Conservation (phyloP, 169 alveolate species). For the Plasmodium malariae region DNA sequence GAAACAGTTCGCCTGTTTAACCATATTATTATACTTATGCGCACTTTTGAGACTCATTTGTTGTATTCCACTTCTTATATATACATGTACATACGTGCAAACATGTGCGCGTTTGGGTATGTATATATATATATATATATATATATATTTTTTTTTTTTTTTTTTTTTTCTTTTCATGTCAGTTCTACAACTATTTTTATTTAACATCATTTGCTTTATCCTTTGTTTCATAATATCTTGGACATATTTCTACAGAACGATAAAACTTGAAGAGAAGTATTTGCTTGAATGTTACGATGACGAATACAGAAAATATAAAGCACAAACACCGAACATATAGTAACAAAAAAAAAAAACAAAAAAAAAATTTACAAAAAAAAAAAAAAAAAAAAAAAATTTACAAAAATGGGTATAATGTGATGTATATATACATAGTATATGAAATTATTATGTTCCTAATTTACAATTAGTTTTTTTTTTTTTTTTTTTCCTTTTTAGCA, state of each 20-base stretch:
- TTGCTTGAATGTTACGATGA: slow-evolving; percentile 50
- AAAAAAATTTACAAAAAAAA: not conserved
- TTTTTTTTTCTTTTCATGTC: slow-evolving; percentile 4
- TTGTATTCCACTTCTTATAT: too few species aligned
- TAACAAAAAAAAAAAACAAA: slow-evolving; percentile 7
- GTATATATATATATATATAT: not conserved
- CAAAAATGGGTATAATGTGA: not conserved
- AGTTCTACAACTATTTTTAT: slow-evolving; percentile 43
- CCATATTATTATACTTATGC: too few species aligned
- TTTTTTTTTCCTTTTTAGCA: slow-evolving; percentile 28
- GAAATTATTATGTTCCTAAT: not conserved
- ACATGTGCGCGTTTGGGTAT: not conserved
- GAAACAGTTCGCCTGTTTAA: too few species aligned
- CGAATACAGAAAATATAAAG: slow-evolving; percentile 35
- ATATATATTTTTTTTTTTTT: not conserved
- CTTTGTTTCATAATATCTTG: slow-evolving; percentile 36
- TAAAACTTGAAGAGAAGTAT: slow-evolving; percentile 37
- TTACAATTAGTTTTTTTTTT: not conserved
- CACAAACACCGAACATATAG: slow-evolving; percentile 55
- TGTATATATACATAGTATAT: not conserved
- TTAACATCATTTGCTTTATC: slow-evolving; percentile 15
- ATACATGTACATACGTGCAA: not conserved
- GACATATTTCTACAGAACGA: slow-evolving; percentile 39
- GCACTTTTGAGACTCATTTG: too few species aligned
- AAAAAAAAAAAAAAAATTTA: not conserved